Conservation (phyloP, 2,329 filamentous ascomycete genomes). For the Mollisia scopiformis region DNA sequence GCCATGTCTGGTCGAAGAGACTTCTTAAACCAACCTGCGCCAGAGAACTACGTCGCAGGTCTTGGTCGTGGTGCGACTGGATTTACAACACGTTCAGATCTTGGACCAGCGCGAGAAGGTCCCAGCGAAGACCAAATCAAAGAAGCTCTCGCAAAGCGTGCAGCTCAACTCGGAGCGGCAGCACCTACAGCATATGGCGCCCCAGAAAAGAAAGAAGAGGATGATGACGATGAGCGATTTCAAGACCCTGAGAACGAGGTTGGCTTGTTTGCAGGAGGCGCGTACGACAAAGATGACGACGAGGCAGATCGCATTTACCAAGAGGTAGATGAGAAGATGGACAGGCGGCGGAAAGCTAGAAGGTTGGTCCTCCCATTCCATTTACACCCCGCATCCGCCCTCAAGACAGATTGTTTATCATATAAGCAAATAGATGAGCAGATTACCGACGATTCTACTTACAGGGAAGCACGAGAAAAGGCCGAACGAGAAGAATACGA, state of each 20-base stretch:
- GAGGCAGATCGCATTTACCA: constrained; percentile 97
- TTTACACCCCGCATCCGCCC: constrained; percentile 29
- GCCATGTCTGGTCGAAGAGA: constrained; percentile 63
- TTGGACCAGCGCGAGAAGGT: constrained; percentile 92
- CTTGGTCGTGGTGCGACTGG: constrained; percentile 96
- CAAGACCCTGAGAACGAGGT: constrained; percentile 98
- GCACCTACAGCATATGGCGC: constrained; percentile 74
- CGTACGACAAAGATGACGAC: constrained; percentile 97
- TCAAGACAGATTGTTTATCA: constrained; percentile 67
- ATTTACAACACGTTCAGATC: constrained; percentile 95
- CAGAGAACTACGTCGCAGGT: constrained; percentile 91
- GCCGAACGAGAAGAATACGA: constrained; percentile 95
- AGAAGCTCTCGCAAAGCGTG: constrained; percentile 92
- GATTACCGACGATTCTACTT: constrained; percentile 73
- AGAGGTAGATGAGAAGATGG: constrained; percentile 97
- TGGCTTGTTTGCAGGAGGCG: constrained; percentile 90
- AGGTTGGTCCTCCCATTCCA: constrained; percentile 65
- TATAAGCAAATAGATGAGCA: constrained; percentile 67
- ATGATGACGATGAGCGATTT: constrained; percentile 79
- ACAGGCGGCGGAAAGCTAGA: constrained; percentile 80
- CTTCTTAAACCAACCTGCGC: constrained; percentile 84
- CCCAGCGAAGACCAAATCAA: constrained; percentile 98
- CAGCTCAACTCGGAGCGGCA: constrained; percentile 77
- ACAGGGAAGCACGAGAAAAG: constrained; percentile 91
- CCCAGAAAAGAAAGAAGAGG: constrained; percentile 55